Evolutionary conservation across 2,329 filamentous ascomycete genomes (phyloP), one percentile per base, ranked within the genome.

Genomic region (Pestalotiopsis sp.): DNA sequence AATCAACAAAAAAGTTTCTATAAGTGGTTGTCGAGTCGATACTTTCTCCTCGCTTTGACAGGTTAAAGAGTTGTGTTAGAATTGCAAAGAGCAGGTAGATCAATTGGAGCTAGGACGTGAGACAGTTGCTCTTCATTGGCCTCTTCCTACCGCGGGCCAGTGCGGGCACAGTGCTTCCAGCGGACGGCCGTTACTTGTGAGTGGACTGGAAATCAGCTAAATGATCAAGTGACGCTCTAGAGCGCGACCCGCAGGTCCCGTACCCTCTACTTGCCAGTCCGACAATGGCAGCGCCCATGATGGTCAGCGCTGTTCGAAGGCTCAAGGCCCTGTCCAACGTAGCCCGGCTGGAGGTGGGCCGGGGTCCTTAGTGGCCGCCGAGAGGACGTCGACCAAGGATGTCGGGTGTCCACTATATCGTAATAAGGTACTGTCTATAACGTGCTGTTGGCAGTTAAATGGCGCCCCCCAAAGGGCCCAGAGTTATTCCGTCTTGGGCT

Each of bases 181-280:
- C 56, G 36, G 27, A 56, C 27, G 4, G 65, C 65, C 65, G 66
- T 63, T 52, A 67, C 66, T 52, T 67, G 14, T 41, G 17, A 63
- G 66, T 56, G 59, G 59, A 11, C 66, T 63, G 59, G 25, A 58
- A 63, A 52, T 56, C 45, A 67, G 45, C 57, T 49, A 67, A 67
- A 49, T 67, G 66, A 41, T 67, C 66, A 67, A 67, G 58, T 67
- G 65, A 67, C 39, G 52, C 65, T n/a, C 39, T 61, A 31, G 14
- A 11, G 23, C 6, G 13, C 31, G 23, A 62, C 66, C 23, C 11
- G 4, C 14, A 14, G 38, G 39, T 4, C 11, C 17, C 4, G 66
- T 67, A 67, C 31, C 23, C 38, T 62, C n/a, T 67, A 67, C 66
- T 56, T 63, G 13, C 31, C n/a, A 17, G 57, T 58, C 66, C 49